A percentile compares a stretch with the other conserved stretches of the same genome.
Evolutionary conservation across 805 yeast species (phyloP).

Genomic region (Pichia ethanolica): DNA sequence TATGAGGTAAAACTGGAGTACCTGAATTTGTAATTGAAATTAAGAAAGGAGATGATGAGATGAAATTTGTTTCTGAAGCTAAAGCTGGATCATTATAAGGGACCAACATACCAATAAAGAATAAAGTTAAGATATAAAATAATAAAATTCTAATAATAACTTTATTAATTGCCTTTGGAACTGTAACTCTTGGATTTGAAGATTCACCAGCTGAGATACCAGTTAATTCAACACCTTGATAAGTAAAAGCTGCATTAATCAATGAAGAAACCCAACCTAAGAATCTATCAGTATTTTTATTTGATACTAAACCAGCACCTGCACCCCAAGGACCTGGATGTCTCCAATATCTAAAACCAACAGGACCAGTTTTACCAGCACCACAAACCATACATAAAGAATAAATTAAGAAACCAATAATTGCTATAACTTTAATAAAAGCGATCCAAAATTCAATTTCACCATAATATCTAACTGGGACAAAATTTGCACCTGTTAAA

Average conservation of each 20-base stretch:
- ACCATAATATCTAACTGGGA: conserved; percentile 67
- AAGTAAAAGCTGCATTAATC: conserved; percentile 71
- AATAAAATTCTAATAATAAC: conserved; percentile 58
- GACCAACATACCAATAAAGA: conserved; percentile 63
- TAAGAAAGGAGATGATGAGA: conserved; percentile 62
- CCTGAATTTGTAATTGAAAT: conserved; percentile 66
- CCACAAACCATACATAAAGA: conserved; percentile 69
- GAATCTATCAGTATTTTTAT: conserved; percentile 48
- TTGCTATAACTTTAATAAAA: conserved; percentile 56
- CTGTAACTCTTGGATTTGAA: conserved; percentile 58
- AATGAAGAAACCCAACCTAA: conserved; percentile 65
- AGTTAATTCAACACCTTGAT: conserved; percentile 71
- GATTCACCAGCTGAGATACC: conserved; percentile 75
- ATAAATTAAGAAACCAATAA: conserved; percentile 62
- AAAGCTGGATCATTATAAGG: conserved; percentile 59
- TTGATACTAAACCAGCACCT: conserved; percentile 46
- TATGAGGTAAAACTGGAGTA: conserved; percentile 56
- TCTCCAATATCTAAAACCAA: conserved; percentile 78
- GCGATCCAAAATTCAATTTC: conserved; percentile 75
- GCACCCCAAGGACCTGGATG: conserved; percentile 64
- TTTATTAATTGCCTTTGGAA: conserved; percentile 65
- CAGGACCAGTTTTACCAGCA: conserved; percentile 59
- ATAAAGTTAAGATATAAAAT: conserved; percentile 57
- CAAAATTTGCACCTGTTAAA: conserved; percentile 45
- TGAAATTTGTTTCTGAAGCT: conserved; percentile 29